Conservation (phyloP, 2,329 filamentous ascomycete genomes). For the Hypoxylon sp. region DNA sequence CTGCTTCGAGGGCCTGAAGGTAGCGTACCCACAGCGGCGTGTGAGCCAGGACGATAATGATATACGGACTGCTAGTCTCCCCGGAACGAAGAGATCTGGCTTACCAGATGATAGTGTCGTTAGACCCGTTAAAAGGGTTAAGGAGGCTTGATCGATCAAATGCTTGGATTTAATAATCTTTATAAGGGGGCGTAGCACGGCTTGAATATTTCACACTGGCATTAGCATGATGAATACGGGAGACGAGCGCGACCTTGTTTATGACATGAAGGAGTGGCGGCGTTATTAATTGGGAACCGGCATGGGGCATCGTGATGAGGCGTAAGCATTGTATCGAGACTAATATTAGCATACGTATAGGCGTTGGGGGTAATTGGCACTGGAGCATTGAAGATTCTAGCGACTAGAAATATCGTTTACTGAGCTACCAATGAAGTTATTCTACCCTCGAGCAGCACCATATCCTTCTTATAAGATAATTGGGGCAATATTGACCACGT, state of each 20-base stretch:
- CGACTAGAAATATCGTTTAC: not conserved
- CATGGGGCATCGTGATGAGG: slow-evolving; percentile 1
- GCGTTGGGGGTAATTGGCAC: not conserved
- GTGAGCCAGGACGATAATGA: slow-evolving; percentile 97
- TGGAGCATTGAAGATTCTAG: not conserved
- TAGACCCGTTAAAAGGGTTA: slow-evolving; percentile 73
- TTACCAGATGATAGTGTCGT: slow-evolving; percentile 84
- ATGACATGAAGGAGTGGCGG: slow-evolving; percentile 1
- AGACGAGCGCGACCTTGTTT: not conserved
- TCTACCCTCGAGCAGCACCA: not conserved
- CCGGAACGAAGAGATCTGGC: slow-evolving; percentile 91
- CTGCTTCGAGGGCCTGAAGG: slow-evolving; percentile 91
- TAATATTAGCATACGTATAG: not conserved
- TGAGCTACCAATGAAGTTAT: not conserved
- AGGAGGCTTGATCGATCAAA: slow-evolving; percentile 59
- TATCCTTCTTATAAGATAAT: not conserved
- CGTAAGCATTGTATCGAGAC: slow-evolving; percentile 11
- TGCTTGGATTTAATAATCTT: not conserved
- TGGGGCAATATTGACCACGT: not conserved
- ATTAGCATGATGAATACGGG: not conserved
- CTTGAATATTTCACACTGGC: not conserved
- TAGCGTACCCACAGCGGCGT: slow-evolving; percentile 89
- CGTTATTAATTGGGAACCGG: not conserved
- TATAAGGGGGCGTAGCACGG: not conserved
- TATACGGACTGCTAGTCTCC: slow-evolving; percentile 89